phyloP scores from a whole-genome alignment of 768 basidiomycete genomes.

The Clavulina sp. region DNA sequence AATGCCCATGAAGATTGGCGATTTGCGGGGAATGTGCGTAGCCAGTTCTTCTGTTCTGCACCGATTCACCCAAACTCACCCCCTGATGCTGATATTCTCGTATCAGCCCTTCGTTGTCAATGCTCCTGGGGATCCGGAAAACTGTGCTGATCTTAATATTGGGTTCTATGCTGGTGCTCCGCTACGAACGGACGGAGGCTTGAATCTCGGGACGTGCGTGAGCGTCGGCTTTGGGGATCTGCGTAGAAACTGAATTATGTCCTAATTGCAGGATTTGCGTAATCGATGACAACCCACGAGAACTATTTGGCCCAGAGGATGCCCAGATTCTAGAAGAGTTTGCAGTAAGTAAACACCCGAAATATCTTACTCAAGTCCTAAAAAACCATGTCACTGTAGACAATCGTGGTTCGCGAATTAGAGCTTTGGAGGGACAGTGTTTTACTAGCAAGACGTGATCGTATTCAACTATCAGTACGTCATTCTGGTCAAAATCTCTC shows the following conservation, averaged over 20 bases:
- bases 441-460: conserved; percentile 75
- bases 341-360: too few species aligned
- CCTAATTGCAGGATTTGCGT: conserved; percentile 43
- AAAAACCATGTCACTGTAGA: too few species aligned
- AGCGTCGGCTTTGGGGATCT: background rate
- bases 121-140: conserved; percentile 45
- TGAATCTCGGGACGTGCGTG: conserved; percentile 65
- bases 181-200: conserved; percentile 58
- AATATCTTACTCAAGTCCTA: too few species aligned
- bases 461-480: conserved; percentile 87
- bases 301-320: conserved; percentile 76
- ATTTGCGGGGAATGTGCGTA: conserved; percentile 73
- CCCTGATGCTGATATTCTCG: conserved; percentile 1
- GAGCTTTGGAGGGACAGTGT: conserved; percentile 92
- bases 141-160: too few species aligned
- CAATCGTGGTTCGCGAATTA: conserved; percentile 87
- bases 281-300: conserved; percentile 64
- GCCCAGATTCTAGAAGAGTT: conserved; percentile 90
- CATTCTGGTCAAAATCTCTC: too few species aligned
- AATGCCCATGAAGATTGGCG: conserved; percentile 76
- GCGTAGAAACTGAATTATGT: conserved; percentile 2
- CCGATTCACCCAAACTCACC: background rate
- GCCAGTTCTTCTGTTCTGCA: background rate
- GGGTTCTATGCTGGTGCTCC: conserved; percentile 92
- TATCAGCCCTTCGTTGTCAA: conserved; percentile 30